Percentiles rank a stretch among this genome's conserved stretches.
Conservation (phyloP, 768 basidiomycete species). For the Suillus sp. region DNA sequence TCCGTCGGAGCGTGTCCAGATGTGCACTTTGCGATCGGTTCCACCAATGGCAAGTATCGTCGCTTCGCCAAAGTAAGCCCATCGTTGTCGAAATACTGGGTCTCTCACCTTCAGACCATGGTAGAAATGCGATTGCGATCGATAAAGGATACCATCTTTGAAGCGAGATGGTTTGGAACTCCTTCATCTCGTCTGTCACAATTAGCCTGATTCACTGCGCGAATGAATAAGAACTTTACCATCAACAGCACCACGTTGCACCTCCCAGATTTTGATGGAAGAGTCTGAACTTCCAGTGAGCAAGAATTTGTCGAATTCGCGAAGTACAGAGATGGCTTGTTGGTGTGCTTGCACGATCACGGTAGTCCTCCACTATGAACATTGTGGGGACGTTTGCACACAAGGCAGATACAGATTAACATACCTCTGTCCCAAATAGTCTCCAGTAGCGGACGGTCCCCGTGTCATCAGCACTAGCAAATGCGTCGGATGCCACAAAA, state of each 20-base stretch:
- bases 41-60: conserved; percentile 77
- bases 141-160: conserved; percentile 76
- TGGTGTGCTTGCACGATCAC: conserved; percentile 59
- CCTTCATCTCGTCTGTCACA: conserved; percentile 38
- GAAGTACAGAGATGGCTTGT: conserved; percentile 70
- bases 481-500: conserved; percentile 52
- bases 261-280: conserved; percentile 71
- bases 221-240: conserved; percentile 25
- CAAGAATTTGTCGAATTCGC: conserved; percentile 48
- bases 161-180: conserved; percentile 62
- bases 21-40: conserved; percentile 79
- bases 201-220: conserved; percentile 12
- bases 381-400: conserved; percentile 18
- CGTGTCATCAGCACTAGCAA: conserved; percentile 77
- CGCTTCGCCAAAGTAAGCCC: conserved; percentile 36
- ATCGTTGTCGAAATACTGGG: neutral
- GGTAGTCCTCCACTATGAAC: conserved; percentile 57
- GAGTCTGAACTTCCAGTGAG: conserved; percentile 87
- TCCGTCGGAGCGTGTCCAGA: conserved; percentile 71
- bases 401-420: neutral
- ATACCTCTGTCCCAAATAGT: conserved; percentile 34
- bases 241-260: conserved; percentile 32
- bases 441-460: conserved; percentile 72
- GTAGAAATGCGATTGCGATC: conserved; percentile 63
- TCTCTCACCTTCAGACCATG: conserved; percentile 61